Evolutionary conservation across 2,329 filamentous ascomycete genomes (phyloP).

Genomic region (Colletotrichum cuscutae): DNA sequence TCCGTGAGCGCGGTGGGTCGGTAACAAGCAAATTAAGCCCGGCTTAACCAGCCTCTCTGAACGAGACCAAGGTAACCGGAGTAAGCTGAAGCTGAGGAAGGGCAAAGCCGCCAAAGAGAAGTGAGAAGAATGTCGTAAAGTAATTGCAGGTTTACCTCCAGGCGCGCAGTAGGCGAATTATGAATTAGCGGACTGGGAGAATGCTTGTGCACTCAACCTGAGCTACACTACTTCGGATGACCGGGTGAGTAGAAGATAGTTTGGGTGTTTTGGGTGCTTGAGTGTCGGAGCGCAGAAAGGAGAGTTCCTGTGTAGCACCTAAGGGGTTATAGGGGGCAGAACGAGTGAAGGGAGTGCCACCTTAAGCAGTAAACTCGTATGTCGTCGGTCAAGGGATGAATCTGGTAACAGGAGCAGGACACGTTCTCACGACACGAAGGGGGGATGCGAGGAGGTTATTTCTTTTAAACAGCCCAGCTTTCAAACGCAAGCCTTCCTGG

Average conservation of each 20-base stretch:
- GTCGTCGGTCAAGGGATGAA: conserved; percentile 21
- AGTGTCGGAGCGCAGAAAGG: conserved; percentile 16
- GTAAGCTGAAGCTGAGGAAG: not conserved
- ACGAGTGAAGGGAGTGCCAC: conserved; percentile 26
- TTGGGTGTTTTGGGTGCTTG: not conserved
- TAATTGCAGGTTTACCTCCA: conserved; percentile 28
- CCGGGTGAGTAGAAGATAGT: conserved; percentile 7
- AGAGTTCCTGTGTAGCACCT: not conserved
- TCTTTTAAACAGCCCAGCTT: conserved; percentile 24
- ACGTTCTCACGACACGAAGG: conserved; percentile 6
- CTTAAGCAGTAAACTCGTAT: not conserved
- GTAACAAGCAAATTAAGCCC: conserved; percentile 16
- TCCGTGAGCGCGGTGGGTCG: conserved; percentile 16
- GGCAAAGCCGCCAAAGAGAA: not conserved
- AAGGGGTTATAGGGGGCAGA: conserved; percentile 8
- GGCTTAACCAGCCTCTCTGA: not conserved
- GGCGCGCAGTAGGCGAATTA: conserved; percentile 8
- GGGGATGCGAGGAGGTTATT: conserved; percentile 25
- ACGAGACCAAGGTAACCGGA: not conserved
- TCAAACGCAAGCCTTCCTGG: conserved; percentile 26
- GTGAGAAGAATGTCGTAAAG: not conserved
- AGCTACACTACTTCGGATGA: conserved; percentile 28
- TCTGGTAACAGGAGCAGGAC: conserved; percentile 15
- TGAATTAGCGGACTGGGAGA: conserved; percentile 16
- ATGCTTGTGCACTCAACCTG: conserved; percentile 26